Evolutionary conservation across 2,329 filamentous ascomycete species (phyloP), one percentile per base, ranked within the genome.

Genomic region (Ophiostoma sp.): DNA sequence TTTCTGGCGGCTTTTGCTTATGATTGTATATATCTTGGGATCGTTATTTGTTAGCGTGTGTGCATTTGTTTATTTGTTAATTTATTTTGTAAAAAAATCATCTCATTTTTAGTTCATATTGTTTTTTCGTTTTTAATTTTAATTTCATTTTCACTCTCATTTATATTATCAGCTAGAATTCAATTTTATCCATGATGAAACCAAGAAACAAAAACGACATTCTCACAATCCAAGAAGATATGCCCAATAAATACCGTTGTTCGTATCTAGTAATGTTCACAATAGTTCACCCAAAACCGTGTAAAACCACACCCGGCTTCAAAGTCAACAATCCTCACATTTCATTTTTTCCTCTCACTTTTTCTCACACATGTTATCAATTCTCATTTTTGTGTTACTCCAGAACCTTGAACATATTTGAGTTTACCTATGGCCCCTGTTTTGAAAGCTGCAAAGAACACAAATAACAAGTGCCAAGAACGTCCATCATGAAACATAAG

Each of bases 401-500:
- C 11, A 64, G 19, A 45, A 45, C 61, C 61, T 25, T 66, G 61
- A 19, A 28, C 6, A 57, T 59, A 70, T 6, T 1, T n/a, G 15
- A 19, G 3, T 22, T 19, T 7, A 33, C 17, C 11, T 11, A 68
- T 22, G 25, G 42, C 15, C 28, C 42, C 64, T 48, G 64, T 33
- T 68, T 69, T 33, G n/a, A 66, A 66, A 66, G 36, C 61, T 66
- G 61, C 61, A 66, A 64, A 6, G 25, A 45, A 25, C 12, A 45
- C 61, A 57, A 25, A 69, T 33, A 66, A 19, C 12, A 22, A 42
- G 36, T 39, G 31, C 22, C 36, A 6, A 22, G 28, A 69, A 33
- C 8, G 28, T 22, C n/a, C n/a, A 69, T 69, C 31, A n/a, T 69
- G 66, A 69, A 69, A 69, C 66, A 69, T 39, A 22, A 25, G 66